Evolutionary conservation across 208 protist genomes (phyloP).

Genomic region (Acanthamoeba triangularis): DNA sequence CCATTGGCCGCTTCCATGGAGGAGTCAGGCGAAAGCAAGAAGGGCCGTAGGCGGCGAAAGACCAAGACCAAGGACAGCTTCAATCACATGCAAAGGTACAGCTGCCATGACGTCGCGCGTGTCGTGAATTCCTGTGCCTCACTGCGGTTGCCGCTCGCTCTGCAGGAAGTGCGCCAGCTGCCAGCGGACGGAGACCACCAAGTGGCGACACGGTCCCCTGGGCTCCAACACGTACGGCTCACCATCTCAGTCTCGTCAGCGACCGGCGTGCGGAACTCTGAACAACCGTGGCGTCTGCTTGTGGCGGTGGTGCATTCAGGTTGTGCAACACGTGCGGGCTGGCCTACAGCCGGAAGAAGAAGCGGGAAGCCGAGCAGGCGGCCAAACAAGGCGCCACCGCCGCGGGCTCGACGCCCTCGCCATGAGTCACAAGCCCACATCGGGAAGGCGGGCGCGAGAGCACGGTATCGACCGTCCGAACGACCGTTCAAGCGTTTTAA

Average conservation of each 20-base stretch:
- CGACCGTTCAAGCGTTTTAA: too few relatives aligned
- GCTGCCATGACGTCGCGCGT: not conserved
- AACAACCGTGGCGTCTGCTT: too few relatives aligned
- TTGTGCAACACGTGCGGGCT: conserved; percentile 60
- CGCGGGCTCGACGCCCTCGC: not conserved
- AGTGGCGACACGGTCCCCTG: conserved; percentile 46
- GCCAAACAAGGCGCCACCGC: not conserved
- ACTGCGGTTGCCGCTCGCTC: not conserved
- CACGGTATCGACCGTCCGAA: too few relatives aligned
- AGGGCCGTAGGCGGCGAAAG: conserved; percentile 9
- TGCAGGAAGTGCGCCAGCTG: conserved; percentile 46
- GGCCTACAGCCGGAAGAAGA: conserved; percentile 62
- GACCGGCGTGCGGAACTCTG: not conserved
- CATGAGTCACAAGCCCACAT: not conserved
- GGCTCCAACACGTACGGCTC: conserved; percentile 47
- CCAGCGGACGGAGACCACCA: conserved; percentile 53
- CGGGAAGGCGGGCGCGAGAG: too few relatives aligned
- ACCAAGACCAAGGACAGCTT: conserved; percentile 67
- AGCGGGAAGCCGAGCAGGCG: conserved; percentile 44
- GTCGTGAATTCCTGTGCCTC: not conserved
- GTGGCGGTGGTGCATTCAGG: not conserved
- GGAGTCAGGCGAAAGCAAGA: not conserved
- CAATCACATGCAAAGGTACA: conserved; percentile 60
- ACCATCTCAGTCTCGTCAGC: not conserved
- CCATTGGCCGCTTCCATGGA: not conserved